A percentile compares a stretch with the other conserved stretches of the same genome.
Evolutionary conservation across 352 stramenopile genomes (phyloP).

Genomic region (Globisporangium acanthophoron): DNA sequence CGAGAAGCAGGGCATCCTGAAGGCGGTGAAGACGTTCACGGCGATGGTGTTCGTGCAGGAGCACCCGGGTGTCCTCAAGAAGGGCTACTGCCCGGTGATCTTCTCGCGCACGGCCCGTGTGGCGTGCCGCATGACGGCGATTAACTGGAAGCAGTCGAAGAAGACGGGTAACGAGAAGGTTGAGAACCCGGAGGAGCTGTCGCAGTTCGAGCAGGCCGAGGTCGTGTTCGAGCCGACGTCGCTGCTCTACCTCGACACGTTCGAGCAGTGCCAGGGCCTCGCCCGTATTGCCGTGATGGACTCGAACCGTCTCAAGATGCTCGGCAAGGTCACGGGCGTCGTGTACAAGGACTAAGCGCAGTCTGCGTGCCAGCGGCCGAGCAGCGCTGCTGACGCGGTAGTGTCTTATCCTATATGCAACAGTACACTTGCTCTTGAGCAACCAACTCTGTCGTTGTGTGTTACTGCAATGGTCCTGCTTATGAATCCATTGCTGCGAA

Average conservation of each 20-base stretch:
- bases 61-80: constrained; percentile 74
- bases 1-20: constrained; percentile 39
- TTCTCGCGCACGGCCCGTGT: constrained; percentile 82
- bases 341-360: constrained; percentile 36
- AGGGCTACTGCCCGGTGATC: constrained; percentile 65
- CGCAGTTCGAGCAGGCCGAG: constrained; percentile 71
- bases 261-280: constrained; percentile 65
- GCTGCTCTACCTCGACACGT: constrained; percentile 75
- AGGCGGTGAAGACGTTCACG: constrained; percentile 62
- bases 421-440: background rate
- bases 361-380: background rate
- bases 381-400: background rate
- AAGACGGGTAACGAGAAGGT: constrained; percentile 79
- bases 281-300: constrained; percentile 85
- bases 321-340: constrained; percentile 62
- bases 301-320: constrained; percentile 81
- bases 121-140: constrained; percentile 77
- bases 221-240: constrained; percentile 67
- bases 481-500: background rate
- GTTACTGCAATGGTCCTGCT: background rate
- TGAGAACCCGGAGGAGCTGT: constrained; percentile 67
- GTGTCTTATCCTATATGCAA: constrained; percentile 1
- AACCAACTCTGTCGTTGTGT: background rate
- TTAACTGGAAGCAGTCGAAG: constrained; percentile 82
- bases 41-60: constrained; percentile 73